These are phyloP conservation scores for Penicillium antarcticum DNA, from an alignment of 495 filamentous ascomycete species.

Conservation along the genomic window DNA sequence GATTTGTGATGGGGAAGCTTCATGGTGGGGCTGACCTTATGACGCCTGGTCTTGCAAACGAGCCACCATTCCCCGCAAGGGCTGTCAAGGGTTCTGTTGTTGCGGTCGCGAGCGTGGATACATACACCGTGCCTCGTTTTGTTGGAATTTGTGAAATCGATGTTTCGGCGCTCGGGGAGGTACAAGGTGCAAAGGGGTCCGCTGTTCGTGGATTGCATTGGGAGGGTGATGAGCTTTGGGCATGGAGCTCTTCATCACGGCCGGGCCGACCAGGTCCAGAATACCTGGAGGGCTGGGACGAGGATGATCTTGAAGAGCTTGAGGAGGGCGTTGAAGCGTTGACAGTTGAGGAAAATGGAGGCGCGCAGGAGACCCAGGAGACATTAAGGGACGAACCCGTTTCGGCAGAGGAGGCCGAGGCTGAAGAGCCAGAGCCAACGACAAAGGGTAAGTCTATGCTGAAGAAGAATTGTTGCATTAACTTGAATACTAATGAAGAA, in stretches of 20 bases:
- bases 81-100: conserved; percentile 62
- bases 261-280: conserved; percentile 51
- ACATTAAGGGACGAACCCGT: conserved; percentile 6
- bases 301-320: conserved; percentile 35
- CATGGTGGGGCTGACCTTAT: conserved; percentile 68
- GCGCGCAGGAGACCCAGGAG: conserved; percentile 26
- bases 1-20: conserved; percentile 61
- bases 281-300: conserved; percentile 46
- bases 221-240: conserved; percentile 73
- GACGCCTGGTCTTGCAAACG: conserved; percentile 67
- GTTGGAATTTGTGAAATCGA: conserved; percentile 69
- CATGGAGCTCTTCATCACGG: conserved; percentile 55
- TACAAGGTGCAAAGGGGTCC: conserved; percentile 63
- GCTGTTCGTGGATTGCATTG: conserved; percentile 68
- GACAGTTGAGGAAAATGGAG: conserved; percentile 31
- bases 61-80: conserved; percentile 62
- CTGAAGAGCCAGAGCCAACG: conserved; percentile 49
- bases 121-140: conserved; percentile 58
- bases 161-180: conserved; percentile 53
- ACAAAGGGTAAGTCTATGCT: conserved; percentile 46
- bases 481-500: conserved; percentile 13
- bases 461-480: not conserved
- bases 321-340: conserved; percentile 41
- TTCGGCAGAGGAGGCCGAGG: conserved; percentile 15
- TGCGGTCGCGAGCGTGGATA: conserved; percentile 62